phyloP scores from a whole-genome alignment of 2,329 filamentous ascomycete species.

The Blastomyces parvus region DNA sequence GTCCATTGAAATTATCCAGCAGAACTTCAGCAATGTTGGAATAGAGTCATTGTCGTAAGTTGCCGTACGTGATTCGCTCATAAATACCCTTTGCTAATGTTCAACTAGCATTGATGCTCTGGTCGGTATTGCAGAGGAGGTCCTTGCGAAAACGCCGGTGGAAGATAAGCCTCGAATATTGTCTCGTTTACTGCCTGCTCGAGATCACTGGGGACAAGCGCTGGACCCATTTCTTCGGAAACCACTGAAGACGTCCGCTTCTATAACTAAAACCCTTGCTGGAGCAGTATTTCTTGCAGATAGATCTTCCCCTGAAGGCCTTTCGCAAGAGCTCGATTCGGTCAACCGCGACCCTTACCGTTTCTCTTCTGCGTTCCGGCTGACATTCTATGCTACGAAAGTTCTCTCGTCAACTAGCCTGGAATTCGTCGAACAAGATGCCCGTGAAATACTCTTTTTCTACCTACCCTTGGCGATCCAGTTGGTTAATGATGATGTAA shows the following conservation, averaged over 20 bases:
- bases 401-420: slow-evolving; percentile 43
- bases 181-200: slow-evolving; percentile 52
- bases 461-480: slow-evolving; percentile 47
- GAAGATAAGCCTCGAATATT: slow-evolving; percentile 23
- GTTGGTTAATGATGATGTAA: slow-evolving; percentile 52
- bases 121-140: slow-evolving; percentile 44
- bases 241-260: slow-evolving; percentile 48
- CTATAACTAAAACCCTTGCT: slow-evolving; percentile 62
- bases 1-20: slow-evolving; percentile 44
- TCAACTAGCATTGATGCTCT: slow-evolving; percentile 45
- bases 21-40: slow-evolving; percentile 40
- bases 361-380: slow-evolving; percentile 62
- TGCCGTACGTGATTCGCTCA: not conserved
- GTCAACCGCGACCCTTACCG: slow-evolving; percentile 56
- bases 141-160: slow-evolving; percentile 30
- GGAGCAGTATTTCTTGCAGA: slow-evolving; percentile 59
- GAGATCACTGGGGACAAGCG: slow-evolving; percentile 55
- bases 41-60: slow-evolving; percentile 39
- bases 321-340: slow-evolving; percentile 21
- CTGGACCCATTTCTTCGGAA: slow-evolving; percentile 44
- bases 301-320: slow-evolving; percentile 20
- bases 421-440: slow-evolving; percentile 24
- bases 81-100: slow-evolving; percentile 9
- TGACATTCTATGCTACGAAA: slow-evolving; percentile 59
- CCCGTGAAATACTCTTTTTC: slow-evolving; percentile 36